phyloP scores from a whole-genome alignment of 192 early-diverging fungal genomes.

The Allomyces arbusculus region DNA sequence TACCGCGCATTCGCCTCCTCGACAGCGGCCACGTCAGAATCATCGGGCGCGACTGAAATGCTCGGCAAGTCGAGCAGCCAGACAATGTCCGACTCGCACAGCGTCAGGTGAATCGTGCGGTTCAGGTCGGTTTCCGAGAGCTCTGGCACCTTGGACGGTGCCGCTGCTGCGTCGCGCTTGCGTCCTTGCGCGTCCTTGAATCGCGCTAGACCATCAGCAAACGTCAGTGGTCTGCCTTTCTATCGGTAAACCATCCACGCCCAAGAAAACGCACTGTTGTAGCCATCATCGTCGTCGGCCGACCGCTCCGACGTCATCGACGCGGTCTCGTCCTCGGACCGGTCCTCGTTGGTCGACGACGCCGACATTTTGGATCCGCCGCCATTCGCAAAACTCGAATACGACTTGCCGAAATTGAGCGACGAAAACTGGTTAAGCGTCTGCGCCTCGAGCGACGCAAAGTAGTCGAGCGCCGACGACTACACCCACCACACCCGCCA shows the following conservation, averaged over 20 bases:
- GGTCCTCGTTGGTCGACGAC: background rate
- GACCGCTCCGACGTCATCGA: background rate
- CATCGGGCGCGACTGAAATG: constrained; percentile 20
- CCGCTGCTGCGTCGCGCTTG: constrained; percentile 1
- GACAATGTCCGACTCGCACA: constrained; percentile 28
- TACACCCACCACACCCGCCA: background rate
- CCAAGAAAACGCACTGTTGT: too few relatives aligned
- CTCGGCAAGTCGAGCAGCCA: constrained; percentile 20
- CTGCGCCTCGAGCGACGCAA: background rate
- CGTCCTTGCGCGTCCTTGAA: too few relatives aligned
- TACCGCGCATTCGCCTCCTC: constrained; percentile 26
- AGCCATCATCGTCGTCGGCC: constrained; percentile 2
- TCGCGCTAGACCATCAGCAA: constrained; percentile 2
- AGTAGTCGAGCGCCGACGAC: background rate
- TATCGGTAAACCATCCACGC: too few relatives aligned
- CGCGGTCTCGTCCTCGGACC: constrained; percentile 7
- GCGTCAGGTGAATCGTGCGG: constrained; percentile 15
- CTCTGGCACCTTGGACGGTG: background rate
- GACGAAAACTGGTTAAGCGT: background rate
- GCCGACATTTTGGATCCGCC: background rate
- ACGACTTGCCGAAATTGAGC: background rate
- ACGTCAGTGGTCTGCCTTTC: too few relatives aligned
- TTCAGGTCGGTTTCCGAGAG: constrained; percentile 4
- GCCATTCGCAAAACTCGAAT: background rate
- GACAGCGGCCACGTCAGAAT: constrained; percentile 14